A percentile compares a stretch with the other conserved stretches of the same genome.
phyloP scores from a whole-genome alignment of 371 early-diverging fungal genomes.

The Mucor plumbeus region DNA sequence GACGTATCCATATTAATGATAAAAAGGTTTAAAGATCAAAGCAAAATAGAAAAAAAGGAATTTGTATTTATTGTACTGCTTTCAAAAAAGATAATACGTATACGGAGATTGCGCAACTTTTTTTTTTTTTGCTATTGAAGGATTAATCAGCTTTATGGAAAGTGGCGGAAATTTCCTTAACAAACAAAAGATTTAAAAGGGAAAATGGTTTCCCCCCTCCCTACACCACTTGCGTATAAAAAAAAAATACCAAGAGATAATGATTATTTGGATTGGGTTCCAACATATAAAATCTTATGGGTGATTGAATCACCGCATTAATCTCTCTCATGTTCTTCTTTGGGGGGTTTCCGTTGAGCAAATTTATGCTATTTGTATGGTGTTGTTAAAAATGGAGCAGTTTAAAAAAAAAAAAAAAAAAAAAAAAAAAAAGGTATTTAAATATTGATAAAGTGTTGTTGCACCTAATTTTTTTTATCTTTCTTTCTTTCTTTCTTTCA shows the following conservation, averaged over 20 bases:
- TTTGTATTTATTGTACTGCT: no score
- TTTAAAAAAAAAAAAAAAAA: neutral
- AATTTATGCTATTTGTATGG: slow-evolving; percentile 7
- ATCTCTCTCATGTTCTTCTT: neutral
- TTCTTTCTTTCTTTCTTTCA: slow-evolving; percentile 12
- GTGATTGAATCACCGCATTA: slow-evolving; percentile 1
- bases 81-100: neutral
- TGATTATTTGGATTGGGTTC: neutral
- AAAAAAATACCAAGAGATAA: neutral
- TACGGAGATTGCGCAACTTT: slow-evolving; percentile 1
- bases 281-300: neutral
- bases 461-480: neutral
- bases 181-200: neutral
- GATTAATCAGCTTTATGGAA: slow-evolving; percentile 3
- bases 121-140: neutral
- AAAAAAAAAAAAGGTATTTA: neutral
- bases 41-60: neutral
- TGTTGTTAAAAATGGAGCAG: neutral
- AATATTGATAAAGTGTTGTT: neutral
- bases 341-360: neutral
- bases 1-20: neutral
- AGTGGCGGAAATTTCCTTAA: neutral
- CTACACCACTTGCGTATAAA: neutral
- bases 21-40: neutral
- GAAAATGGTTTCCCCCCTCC: neutral